These are phyloP conservation scores for Castanea mollissima DNA, from an alignment of 306 rosid genomes.

Conservation along the genomic window DNA sequence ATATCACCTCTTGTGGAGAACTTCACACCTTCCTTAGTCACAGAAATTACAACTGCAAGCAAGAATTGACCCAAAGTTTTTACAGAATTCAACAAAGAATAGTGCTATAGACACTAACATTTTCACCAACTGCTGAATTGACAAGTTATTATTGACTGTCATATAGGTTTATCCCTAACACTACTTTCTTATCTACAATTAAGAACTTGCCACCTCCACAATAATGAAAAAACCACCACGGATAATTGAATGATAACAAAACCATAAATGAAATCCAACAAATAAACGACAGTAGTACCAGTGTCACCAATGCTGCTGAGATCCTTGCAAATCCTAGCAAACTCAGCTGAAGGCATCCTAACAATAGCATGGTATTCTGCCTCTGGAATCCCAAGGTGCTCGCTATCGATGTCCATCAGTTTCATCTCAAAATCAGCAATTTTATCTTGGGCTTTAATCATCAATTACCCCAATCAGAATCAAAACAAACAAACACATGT, in stretches of 20 bases:
- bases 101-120: too few species aligned
- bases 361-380: conserved; percentile 91
- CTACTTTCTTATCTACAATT: too few species aligned
- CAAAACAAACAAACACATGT: not conserved
- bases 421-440: conserved; percentile 99
- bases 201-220: too few species aligned
- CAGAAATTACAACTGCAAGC: conserved; percentile 89
- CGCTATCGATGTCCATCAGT: conserved; percentile 95
- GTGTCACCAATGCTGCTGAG: conserved; percentile 94
- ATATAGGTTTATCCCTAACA: too few species aligned
- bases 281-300: conserved; percentile 39
- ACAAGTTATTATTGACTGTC: too few species aligned
- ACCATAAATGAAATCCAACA: not conserved
- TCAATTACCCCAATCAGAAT: not conserved
- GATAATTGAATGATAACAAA: not conserved
- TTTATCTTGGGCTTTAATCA: conserved; percentile 59
- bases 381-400: conserved; percentile 95
- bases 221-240: too few species aligned
- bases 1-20: conserved; percentile 95
- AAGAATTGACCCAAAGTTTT: not conserved
- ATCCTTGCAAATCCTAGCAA: conserved; percentile 88
- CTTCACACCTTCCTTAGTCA: conserved; percentile 92
- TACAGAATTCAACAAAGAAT: not conserved
- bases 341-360: conserved; percentile 83
- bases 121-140: too few species aligned